Base-by-base conservation (phyloP, 192 early-diverging fungal genomes). In the Rhizophagus clarus region DNA sequence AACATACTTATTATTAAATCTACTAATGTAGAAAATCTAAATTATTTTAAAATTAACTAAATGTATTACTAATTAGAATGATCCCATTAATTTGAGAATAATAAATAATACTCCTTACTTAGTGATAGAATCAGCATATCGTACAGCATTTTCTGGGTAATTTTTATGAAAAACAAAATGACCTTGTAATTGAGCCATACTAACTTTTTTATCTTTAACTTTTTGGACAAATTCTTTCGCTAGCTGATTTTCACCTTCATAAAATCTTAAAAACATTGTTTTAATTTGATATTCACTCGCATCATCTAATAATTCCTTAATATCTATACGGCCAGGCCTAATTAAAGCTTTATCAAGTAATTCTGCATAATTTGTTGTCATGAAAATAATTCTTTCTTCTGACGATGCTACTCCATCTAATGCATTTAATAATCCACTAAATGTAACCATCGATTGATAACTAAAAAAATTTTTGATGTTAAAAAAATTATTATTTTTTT, bases 161-260 rank as follows among this genome's bases (percentile, higher is more conserved):
- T 96, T 93, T 68, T 96, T 94, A 70, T 90, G 89, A 47, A 93
- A 84, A 11, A 97, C 95, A 92, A 99, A 99, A 86, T 99, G 98
- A 4, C 98, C 98, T 85, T 99, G 98, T 42, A 99, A 82, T 77
- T 89, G 89, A 0, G 97, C 97, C 7, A 96, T 95, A 83, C 95
- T 96, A 42, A 95, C 88, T 6, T 81, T 76, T 51, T 88, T 83
- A 40, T 87, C 88, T 28, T 82, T 77, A 15, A 92, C 72, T 29
- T 75, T 82, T 3, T 84, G 69, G 2, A 94, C 91, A 91, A 99
- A 98, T 72, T 80, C 64, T 2, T 93, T 88, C 11, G 93, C 96
- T 75, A 95, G 82, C 20, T 78, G 82, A 0, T 81, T 42, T 42
- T 88, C 66, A 9, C 88, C 87, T 11, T 84, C 85, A 82, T 94